Conservation (phyloP, 805 yeast genomes). For the Priceomyces castillae region DNA sequence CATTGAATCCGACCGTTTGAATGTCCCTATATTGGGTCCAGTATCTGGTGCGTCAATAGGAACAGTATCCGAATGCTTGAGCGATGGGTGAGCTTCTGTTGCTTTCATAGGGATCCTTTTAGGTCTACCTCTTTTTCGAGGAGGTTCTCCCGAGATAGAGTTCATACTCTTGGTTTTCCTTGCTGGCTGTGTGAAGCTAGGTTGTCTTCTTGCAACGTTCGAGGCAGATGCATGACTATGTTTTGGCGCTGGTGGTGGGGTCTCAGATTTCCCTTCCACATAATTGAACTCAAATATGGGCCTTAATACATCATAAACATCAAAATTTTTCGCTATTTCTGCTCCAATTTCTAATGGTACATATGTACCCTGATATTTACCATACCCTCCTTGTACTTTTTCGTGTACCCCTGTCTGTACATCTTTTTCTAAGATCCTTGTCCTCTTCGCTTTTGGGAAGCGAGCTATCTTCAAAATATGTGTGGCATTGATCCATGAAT, state of each 20-base stretch:
- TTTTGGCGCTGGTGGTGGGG: slow-evolving; percentile 50
- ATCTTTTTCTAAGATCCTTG: slow-evolving; percentile 62
- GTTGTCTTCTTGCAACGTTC: slow-evolving; percentile 35
- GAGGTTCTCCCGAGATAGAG: slow-evolving; percentile 25
- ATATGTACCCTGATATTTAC: slow-evolving; percentile 57
- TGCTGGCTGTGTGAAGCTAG: slow-evolving; percentile 15
- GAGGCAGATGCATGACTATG: slow-evolving; percentile 47
- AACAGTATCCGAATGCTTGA: slow-evolving; percentile 33
- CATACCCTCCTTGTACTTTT: slow-evolving; percentile 71
- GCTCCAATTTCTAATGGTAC: slow-evolving; percentile 42
- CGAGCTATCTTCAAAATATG: slow-evolving; percentile 69
- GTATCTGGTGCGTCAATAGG: slow-evolving; percentile 21
- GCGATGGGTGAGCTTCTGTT: slow-evolving; percentile 21
- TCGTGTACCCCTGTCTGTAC: slow-evolving; percentile 64
- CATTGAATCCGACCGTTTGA: slow-evolving; percentile 15
- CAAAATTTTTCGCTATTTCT: slow-evolving; percentile 38
- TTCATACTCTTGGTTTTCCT: slow-evolving; percentile 22
- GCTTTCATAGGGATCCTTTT: slow-evolving; percentile 26
- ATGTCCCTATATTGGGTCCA: slow-evolving; percentile 33
- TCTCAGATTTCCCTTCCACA: slow-evolving; percentile 37
- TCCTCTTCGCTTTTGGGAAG: slow-evolving; percentile 61
- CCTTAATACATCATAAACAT: slow-evolving; percentile 50
- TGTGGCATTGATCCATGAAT: slow-evolving; percentile 69
- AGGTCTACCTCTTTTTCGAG: slow-evolving; percentile 38
- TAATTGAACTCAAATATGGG: slow-evolving; percentile 64